Base-by-base conservation (phyloP, 805 yeast genomes). In the Yarrowia keelungensis region DNA sequence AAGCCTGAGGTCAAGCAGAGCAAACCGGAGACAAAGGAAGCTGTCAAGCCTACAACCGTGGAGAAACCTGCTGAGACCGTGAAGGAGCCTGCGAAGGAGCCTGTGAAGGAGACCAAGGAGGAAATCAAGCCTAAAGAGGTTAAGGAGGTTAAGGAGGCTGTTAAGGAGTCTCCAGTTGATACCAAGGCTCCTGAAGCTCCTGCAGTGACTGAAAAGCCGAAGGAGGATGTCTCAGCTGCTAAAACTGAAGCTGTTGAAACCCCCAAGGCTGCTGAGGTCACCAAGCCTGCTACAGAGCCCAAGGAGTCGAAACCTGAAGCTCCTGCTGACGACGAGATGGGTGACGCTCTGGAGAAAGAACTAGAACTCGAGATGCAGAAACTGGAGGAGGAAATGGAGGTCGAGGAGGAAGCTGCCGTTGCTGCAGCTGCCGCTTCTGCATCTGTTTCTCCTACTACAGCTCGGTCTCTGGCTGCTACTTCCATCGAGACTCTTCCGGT, bases 331-430 rank as follows among this genome's bases (percentile, higher is more conserved):
- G 59, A 39, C 45, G 45, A 66, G 16, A 54, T 38, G 69, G 51
- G 26, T 4, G 51, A 50, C 9, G 67, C 65, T 8, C 47, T 50
- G 14, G 62, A 69, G 39, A 66, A 32, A 3, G 69, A 64, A 36
- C 46, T 42, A 5, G 65, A 59, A 35, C 51, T 43, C n/a, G 65
- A 59, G n/a, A 59, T 59, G 65, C 65, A 59, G 19, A 59, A 43
- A 41, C 46, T 45, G 16, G 70, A 65, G 69, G 67, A 58, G 36
- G 69, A 64, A 43, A 45, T 68, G 69, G 61, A 49, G 42, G 71
- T 22, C 42, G 67, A 62, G 26, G 69, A 39, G 49, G 68, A 42
- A 19, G 45, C 54, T 7, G 67, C 54, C 26, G 43, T 36, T 22
- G 38, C 45, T 36, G 54, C 54, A 12, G 67, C 45, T 19, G 36